Evolutionary conservation across 768 basidiomycete genomes (phyloP).

Genomic region (Solioccasus polychromus): DNA sequence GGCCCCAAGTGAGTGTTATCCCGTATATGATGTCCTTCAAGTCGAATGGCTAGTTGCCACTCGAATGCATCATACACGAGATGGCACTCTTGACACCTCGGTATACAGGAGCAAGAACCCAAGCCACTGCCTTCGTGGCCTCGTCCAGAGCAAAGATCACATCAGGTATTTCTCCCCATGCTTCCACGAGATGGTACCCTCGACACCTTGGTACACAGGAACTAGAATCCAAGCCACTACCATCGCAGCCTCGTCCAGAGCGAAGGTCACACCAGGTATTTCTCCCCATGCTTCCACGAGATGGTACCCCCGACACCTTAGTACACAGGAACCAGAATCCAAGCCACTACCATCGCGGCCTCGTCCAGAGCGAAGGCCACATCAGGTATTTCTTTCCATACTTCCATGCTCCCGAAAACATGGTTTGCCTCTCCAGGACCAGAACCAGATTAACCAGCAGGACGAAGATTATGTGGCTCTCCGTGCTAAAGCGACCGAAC

Average conservation of each 20-base stretch:
- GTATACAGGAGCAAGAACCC: conserved; percentile 13
- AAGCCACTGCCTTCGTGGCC: conserved; percentile 18
- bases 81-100: conserved; percentile 1
- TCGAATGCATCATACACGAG: conserved; percentile 4
- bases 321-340: conserved; percentile 13
- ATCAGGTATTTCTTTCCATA: conserved; percentile 12
- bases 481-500: conserved; percentile 71
- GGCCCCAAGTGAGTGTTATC: conserved; percentile 15
- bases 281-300: too few relatives aligned
- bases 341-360: conserved; percentile 18
- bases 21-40: not conserved
- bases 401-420: not conserved
- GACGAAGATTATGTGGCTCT: conserved; percentile 68
- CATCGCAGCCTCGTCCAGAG: conserved; percentile 15
- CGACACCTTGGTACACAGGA: conserved; percentile 13
- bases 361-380: conserved; percentile 13
- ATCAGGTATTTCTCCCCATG: conserved; percentile 20
- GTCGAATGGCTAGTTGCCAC: not conserved
- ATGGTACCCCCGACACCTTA: conserved; percentile 1
- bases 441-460: conserved; percentile 61
- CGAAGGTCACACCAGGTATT: conserved; percentile 18
- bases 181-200: conserved; percentile 2
- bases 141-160: conserved; percentile 13
- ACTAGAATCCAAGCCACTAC: conserved; percentile 13
- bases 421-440: conserved; percentile 38